Percentiles rank a stretch among this genome's conserved stretches.
Conservation (phyloP, 352 stramenopile genomes). For the Phytophthora rubi region DNA sequence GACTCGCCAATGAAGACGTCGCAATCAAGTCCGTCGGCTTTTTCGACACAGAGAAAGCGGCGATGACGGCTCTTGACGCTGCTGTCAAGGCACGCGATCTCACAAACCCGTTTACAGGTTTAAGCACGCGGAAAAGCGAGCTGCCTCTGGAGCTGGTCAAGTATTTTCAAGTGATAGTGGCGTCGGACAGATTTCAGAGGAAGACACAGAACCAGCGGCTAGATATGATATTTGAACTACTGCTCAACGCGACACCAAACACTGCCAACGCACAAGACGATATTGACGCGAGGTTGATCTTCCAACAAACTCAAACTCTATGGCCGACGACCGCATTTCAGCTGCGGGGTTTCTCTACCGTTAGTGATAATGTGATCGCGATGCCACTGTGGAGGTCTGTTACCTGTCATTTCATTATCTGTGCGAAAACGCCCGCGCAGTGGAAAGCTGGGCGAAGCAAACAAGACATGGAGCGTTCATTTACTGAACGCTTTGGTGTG, state of each 20-base stretch:
- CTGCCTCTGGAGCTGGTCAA: constrained; percentile 38
- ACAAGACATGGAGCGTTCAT: constrained; percentile 29
- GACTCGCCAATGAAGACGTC: constrained; percentile 53
- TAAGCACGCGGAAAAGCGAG: constrained; percentile 29
- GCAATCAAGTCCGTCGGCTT: constrained; percentile 52
- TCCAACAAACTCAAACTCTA: constrained; percentile 13
- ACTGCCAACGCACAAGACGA: constrained; percentile 16
- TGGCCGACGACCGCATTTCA: constrained; percentile 13
- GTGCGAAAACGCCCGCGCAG: constrained; percentile 54
- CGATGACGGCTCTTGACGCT: constrained; percentile 44
- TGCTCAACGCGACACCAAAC: constrained; percentile 18
- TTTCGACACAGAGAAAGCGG: constrained; percentile 67
- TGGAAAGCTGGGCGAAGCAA: constrained; percentile 37
- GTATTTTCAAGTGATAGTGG: constrained; percentile 58
- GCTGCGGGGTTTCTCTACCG: constrained; percentile 44
- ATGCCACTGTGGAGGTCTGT: constrained; percentile 57
- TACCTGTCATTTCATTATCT: constrained; percentile 46
- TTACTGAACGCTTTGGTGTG: constrained; percentile 62
- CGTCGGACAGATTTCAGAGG: constrained; percentile 60
- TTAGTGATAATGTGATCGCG: constrained; percentile 40
- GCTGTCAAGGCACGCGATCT: constrained; percentile 44
- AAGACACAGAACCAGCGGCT: constrained; percentile 55
- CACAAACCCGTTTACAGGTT: constrained; percentile 52
- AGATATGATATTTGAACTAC: constrained; percentile 46
- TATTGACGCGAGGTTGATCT: neutral